phyloP scores from a whole-genome alignment of 1,284 basidiomycete species.

The Ustilago shanxiensis region DNA sequence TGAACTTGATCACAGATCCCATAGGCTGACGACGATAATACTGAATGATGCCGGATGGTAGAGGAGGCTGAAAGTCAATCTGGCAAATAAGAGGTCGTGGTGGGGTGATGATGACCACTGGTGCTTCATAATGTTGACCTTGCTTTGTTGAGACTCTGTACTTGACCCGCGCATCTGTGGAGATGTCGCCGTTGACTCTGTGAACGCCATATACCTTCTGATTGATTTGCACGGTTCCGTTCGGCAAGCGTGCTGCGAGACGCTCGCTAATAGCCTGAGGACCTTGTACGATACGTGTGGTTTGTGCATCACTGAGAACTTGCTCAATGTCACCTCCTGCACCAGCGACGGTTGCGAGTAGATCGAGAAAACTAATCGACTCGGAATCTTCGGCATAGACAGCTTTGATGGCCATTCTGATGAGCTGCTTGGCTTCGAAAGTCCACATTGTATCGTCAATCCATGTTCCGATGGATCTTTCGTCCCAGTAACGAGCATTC shows the following conservation, averaged over 20 bases:
- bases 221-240: slow-evolving; percentile 13
- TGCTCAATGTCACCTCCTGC: slow-evolving; percentile 46
- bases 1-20: slow-evolving; percentile 52
- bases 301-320: slow-evolving; percentile 47
- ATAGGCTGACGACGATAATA: slow-evolving; percentile 53
- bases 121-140: slow-evolving; percentile 26
- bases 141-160: slow-evolving; percentile 31
- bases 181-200: slow-evolving; percentile 1
- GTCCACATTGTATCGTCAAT: slow-evolving; percentile 49
- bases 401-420: slow-evolving; percentile 47
- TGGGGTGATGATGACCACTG: slow-evolving; percentile 38
- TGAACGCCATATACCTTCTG: slow-evolving; percentile 25
- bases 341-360: slow-evolving; percentile 38
- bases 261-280: slow-evolving; percentile 39
- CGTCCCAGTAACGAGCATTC: slow-evolving; percentile 38
- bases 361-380: slow-evolving; percentile 46
- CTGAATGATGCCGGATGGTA: slow-evolving; percentile 42
- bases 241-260: slow-evolving; percentile 36
- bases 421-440: slow-evolving; percentile 34
- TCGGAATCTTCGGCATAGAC: slow-evolving; percentile 51
- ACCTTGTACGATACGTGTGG: slow-evolving; percentile 38
- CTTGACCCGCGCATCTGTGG: not conserved
- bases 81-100: slow-evolving; percentile 42
- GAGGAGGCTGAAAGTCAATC: slow-evolving; percentile 42
- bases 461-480: slow-evolving; percentile 48